These are phyloP conservation scores for Epichloe festucae DNA, from an alignment of 2,329 filamentous ascomycete genomes.

Conservation along the genomic window DNA sequence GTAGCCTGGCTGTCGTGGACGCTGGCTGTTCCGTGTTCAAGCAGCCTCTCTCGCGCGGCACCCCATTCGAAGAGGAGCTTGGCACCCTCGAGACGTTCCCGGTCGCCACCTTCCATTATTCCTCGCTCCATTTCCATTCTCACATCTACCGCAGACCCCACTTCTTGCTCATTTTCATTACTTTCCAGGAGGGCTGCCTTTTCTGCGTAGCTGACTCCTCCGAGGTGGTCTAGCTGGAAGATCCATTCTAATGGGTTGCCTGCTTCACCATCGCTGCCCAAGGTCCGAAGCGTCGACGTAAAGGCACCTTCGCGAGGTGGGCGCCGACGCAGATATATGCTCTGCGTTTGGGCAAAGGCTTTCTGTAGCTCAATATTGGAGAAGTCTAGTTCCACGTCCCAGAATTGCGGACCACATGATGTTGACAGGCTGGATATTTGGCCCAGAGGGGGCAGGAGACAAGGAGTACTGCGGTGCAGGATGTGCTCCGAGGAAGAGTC, in stretches of 20 bases:
- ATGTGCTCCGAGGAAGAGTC: constrained; percentile 23
- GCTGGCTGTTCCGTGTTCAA: constrained; percentile 8
- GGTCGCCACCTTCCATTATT: constrained; percentile 27
- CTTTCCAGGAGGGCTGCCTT: constrained; percentile 46
- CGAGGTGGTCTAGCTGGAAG: constrained; percentile 47
- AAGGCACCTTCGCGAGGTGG: constrained; percentile 58
- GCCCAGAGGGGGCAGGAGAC: constrained; percentile 53
- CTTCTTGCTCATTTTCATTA: constrained; percentile 34
- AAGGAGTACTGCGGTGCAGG: constrained; percentile 39
- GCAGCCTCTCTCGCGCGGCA: constrained; percentile 28
- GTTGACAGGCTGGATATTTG: constrained; percentile 47
- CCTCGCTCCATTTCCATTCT: constrained; percentile 50
- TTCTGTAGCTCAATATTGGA: constrained; percentile 46
- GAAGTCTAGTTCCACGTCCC: constrained; percentile 73
- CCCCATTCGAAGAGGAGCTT: constrained; percentile 44
- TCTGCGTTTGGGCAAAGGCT: constrained; percentile 55
- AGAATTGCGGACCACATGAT: constrained; percentile 54
- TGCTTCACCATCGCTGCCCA: constrained; percentile 35
- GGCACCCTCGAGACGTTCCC: constrained; percentile 33
- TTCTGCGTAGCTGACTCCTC: constrained; percentile 50
- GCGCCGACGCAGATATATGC: constrained; percentile 59
- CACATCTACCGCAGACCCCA: constrained; percentile 51
- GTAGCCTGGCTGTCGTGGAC: constrained; percentile 23
- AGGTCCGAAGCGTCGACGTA: constrained; percentile 57
- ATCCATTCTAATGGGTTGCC: constrained; percentile 57